Conservation (phyloP, 2,329 filamentous ascomycete species). For the Monosporascus sp. region DNA sequence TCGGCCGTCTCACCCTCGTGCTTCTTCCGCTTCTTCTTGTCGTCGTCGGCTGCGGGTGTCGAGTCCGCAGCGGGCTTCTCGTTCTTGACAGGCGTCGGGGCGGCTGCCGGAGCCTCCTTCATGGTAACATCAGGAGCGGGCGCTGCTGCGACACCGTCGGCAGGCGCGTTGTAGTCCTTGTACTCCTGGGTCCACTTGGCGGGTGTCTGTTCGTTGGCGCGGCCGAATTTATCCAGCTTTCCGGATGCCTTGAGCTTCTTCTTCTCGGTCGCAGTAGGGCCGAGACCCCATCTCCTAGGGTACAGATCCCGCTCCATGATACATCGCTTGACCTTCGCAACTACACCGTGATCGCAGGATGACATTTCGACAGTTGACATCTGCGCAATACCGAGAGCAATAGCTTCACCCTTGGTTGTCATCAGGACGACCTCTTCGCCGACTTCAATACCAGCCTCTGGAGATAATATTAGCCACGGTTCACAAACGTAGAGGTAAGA, state of each 20-base stretch:
- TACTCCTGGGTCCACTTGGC: conserved; percentile 90
- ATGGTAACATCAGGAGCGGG: conserved; percentile 39
- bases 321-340: conserved; percentile 98
- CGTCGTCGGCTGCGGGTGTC: conserved; percentile 45
- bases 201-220: conserved; percentile 86
- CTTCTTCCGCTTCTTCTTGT: conserved; percentile 78
- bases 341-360: conserved; percentile 93
- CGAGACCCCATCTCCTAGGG: conserved; percentile 92
- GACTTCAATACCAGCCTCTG: conserved; percentile 84
- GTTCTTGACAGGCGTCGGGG: conserved; percentile 29
- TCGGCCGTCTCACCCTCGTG: conserved; percentile 71
- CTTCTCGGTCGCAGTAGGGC: conserved; percentile 90
- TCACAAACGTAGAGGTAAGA: not conserved
- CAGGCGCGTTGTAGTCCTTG: conserved; percentile 73
- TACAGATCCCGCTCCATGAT: conserved; percentile 99
- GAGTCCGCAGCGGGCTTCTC: conserved; percentile 32
- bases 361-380: conserved; percentile 98
- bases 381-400: conserved; percentile 90
- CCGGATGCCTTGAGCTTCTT: conserved; percentile 99
- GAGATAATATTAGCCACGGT: conserved; percentile 6
- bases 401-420: conserved; percentile 98
- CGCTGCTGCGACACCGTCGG: conserved; percentile 36
- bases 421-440: conserved; percentile 97
- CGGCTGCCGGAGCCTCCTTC: conserved; percentile 33
- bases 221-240: conserved; percentile 96